Evolutionary conservation across 2,329 filamentous ascomycete genomes (phyloP).

Genomic region (Colletotrichum sp.): DNA sequence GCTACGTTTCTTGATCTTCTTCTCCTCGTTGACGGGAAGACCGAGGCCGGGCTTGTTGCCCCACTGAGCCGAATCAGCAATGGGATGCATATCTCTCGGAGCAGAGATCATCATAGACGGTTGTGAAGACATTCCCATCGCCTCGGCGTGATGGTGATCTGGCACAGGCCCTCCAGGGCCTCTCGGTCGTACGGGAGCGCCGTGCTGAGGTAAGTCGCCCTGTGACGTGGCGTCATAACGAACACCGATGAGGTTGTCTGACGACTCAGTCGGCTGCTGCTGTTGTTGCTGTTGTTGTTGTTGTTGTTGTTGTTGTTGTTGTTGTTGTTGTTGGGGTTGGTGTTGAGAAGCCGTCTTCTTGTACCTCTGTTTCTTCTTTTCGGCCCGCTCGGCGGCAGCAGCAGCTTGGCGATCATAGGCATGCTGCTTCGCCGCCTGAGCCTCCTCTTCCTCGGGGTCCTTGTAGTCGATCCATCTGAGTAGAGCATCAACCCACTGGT

Average conservation of each 20-base stretch:
- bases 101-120: slow-evolving; percentile 71
- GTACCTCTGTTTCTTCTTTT: slow-evolving; percentile 33
- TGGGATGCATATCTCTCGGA: slow-evolving; percentile 82
- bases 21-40: slow-evolving; percentile 67
- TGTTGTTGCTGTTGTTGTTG: not conserved
- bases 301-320: not conserved
- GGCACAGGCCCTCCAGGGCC: slow-evolving; percentile 33
- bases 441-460: slow-evolving; percentile 63
- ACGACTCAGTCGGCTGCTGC: slow-evolving; percentile 30
- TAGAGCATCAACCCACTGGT: slow-evolving; percentile 90
- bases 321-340: not conserved
- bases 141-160: slow-evolving; percentile 31
- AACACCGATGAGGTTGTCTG: slow-evolving; percentile 58
- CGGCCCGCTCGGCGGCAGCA: slow-evolving; percentile 23
- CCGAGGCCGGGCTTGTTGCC: slow-evolving; percentile 72
- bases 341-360: slow-evolving; percentile 36
- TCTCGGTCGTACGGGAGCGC: slow-evolving; percentile 40
- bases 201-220: slow-evolving; percentile 51
- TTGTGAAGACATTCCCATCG: slow-evolving; percentile 40
- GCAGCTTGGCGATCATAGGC: slow-evolving; percentile 45
- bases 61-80: slow-evolving; percentile 84
- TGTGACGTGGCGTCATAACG: slow-evolving; percentile 61
- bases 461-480: slow-evolving; percentile 85
- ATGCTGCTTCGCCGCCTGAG: slow-evolving; percentile 29
- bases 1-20: slow-evolving; percentile 80